These are phyloP conservation scores for Cryomyces antarcticus DNA, from an alignment of 495 filamentous ascomycete genomes.

Conservation along the genomic window DNA sequence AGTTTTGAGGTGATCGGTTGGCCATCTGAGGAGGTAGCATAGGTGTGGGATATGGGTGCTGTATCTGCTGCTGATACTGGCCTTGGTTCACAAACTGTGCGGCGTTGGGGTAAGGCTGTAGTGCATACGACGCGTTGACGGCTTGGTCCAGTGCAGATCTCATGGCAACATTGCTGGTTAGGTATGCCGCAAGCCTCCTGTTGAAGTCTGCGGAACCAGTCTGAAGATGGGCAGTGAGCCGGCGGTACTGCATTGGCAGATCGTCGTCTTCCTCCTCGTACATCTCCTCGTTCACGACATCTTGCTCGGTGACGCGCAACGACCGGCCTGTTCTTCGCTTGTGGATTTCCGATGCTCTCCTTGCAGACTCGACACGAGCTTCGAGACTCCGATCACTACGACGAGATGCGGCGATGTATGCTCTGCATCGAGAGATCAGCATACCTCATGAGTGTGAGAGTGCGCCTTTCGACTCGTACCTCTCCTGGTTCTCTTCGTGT, in stretches of 20 bases:
- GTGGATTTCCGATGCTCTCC: constrained; percentile 74
- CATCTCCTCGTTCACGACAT: constrained; percentile 87
- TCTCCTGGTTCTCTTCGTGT: constrained; percentile 83
- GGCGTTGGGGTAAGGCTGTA: constrained; percentile 22
- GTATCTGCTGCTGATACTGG: constrained; percentile 6
- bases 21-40: constrained; percentile 24
- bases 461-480: constrained; percentile 24
- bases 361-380: constrained; percentile 74
- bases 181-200: constrained; percentile 33
- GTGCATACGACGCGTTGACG: constrained; percentile 19
- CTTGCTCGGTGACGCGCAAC: constrained; percentile 66
- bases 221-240: constrained; percentile 32
- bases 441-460: not conserved
- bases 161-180: constrained; percentile 38
- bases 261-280: constrained; percentile 89
- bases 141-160: constrained; percentile 23
- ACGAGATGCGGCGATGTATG: constrained; percentile 89
- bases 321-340: constrained; percentile 71
- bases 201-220: constrained; percentile 35
- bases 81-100: constrained; percentile 12
- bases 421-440: constrained; percentile 26
- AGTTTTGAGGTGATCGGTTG: constrained; percentile 13
- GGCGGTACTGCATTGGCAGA: constrained; percentile 26
- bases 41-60: constrained; percentile 1
- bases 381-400: constrained; percentile 77